Evolutionary conservation across 2,329 filamentous ascomycete species (phyloP).

Genomic region (Pseudogymnoascus sp.): DNA sequence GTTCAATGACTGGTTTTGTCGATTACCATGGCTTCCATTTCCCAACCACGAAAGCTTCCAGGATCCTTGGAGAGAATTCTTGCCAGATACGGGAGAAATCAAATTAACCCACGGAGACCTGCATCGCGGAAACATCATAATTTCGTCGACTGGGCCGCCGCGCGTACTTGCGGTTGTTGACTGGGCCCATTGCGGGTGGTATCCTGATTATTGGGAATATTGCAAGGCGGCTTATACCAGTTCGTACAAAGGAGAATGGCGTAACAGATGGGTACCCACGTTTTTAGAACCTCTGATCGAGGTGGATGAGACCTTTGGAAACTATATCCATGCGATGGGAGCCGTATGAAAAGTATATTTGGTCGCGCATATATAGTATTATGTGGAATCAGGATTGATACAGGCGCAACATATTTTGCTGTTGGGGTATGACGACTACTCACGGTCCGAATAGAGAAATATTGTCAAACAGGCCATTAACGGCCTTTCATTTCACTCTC

Average conservation of each 20-base stretch:
- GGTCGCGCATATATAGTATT: neutral
- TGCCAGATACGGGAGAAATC: neutral
- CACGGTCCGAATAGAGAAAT: neutral
- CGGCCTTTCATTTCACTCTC: neutral
- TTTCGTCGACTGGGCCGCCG: constrained; percentile 9
- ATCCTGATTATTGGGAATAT: constrained; percentile 15
- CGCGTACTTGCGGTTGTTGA: constrained; percentile 26
- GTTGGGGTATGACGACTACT: neutral
- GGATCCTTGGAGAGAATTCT: neutral
- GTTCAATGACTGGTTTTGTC: neutral
- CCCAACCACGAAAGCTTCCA: neutral
- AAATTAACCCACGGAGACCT: neutral
- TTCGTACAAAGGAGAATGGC: constrained; percentile 9
- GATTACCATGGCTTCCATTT: neutral
- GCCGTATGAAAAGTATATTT: neutral
- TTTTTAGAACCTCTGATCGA: neutral
- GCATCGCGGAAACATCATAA: neutral
- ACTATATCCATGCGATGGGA: neutral
- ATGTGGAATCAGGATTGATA: neutral
- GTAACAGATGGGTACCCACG: neutral
- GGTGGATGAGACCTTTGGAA: neutral
- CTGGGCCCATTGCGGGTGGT: constrained; percentile 29
- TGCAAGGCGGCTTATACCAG: constrained; percentile 27
- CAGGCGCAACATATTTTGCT: neutral
- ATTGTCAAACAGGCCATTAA: neutral